phyloP scores from a whole-genome alignment of 306 rosid genomes.

The Coriaria nepalensis region DNA sequence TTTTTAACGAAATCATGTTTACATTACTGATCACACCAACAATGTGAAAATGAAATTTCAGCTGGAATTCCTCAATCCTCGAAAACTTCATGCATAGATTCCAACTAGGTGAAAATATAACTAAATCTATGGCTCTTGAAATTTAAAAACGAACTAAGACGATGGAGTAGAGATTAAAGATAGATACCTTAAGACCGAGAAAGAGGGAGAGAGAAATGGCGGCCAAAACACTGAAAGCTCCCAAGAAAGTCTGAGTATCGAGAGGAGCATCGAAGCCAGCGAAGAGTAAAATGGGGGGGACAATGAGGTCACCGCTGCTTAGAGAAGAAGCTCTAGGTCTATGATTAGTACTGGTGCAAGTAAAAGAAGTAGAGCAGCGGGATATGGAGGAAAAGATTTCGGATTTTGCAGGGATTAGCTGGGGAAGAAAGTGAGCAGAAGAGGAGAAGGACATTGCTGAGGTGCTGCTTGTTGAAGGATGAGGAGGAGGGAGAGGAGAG shows the following conservation, averaged over 20 bases:
- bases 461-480: conserved; percentile 22
- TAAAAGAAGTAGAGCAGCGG: conserved; percentile 17
- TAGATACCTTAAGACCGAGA: conserved; percentile 72
- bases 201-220: conserved; percentile 85
- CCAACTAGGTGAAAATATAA: conserved; percentile 1
- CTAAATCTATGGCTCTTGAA: background rate
- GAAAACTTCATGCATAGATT: background rate
- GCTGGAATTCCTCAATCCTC: background rate
- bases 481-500: conserved; percentile 15
- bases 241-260: conserved; percentile 76
- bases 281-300: conserved; percentile 48
- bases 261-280: conserved; percentile 31
- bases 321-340: background rate
- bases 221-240: conserved; percentile 60
- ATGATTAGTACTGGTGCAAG: conserved; percentile 16
- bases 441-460: conserved; percentile 19
- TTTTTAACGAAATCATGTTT: too few species aligned
- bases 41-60: background rate
- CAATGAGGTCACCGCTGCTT: conserved; percentile 16
- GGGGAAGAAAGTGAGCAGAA: conserved; percentile 26
- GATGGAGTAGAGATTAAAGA: background rate
- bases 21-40: too few species aligned
- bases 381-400: conserved; percentile 16
- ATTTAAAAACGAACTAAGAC: conserved; percentile 5
- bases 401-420: conserved; percentile 19